phyloP scores from a whole-genome alignment of 768 basidiomycete genomes.

The Psilocybe azurescens region DNA sequence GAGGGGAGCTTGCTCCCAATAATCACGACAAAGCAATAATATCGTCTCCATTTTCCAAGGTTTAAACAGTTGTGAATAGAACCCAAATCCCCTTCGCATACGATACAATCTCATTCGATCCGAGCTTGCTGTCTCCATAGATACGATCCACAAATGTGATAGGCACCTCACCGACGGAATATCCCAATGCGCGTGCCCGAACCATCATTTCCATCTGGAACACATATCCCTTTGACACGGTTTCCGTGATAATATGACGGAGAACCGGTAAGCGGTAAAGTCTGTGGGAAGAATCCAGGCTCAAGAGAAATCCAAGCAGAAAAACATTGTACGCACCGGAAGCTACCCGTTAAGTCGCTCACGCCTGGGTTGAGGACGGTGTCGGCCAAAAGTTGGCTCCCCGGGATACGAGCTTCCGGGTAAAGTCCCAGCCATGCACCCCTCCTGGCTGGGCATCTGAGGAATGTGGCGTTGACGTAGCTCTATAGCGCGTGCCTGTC shows the following conservation, averaged over 20 bases:
- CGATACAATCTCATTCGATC: conserved; percentile 85
- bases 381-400: conserved; percentile 93
- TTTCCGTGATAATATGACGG: conserved; percentile 82
- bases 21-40: no score
- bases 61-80: conserved; percentile 74
- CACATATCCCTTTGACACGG: conserved; percentile 89
- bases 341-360: conserved; percentile 90
- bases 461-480: conserved; percentile 60
- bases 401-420: conserved; percentile 84
- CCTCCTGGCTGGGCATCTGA: conserved; percentile 75
- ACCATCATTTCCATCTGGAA: conserved; percentile 99
- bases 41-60: neutral
- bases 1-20: no score
- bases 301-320: neutral
- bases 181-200: conserved; percentile 81
- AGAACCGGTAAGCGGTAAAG: conserved; percentile 81
- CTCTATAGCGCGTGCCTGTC: conserved; percentile 88
- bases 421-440: conserved; percentile 93
- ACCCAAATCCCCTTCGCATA: conserved; percentile 88
- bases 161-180: conserved; percentile 88
- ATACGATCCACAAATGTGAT: conserved; percentile 96
- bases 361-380: conserved; percentile 86
- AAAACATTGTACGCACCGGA: conserved; percentile 59
- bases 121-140: conserved; percentile 92
- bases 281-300: conserved; percentile 37